A percentile compares a stretch with the other conserved stretches of the same genome.
Conservation (phyloP, 2,329 filamentous ascomycete genomes). For the Ilyonectria robusta region DNA sequence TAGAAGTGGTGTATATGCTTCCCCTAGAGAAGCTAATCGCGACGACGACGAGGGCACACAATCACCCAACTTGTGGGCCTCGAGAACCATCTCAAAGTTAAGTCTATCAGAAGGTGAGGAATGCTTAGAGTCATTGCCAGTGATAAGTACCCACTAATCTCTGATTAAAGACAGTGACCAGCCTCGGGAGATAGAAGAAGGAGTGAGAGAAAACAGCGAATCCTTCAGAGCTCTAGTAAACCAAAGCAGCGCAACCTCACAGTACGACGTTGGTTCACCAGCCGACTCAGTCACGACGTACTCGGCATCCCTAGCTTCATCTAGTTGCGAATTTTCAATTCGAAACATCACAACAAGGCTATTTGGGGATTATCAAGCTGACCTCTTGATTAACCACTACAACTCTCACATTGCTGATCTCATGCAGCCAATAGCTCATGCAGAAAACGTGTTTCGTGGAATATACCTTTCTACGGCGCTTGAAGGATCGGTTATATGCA, state of each 20-base stretch:
- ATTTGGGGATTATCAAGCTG: slow-evolving; percentile 15
- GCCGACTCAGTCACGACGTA: background rate
- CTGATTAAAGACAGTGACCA: background rate
- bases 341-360: slow-evolving; percentile 5
- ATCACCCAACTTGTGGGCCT: background rate
- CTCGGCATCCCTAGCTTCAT: background rate
- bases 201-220: background rate
- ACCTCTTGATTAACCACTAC: slow-evolving; percentile 31
- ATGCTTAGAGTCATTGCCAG: background rate
- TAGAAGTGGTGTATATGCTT: background rate
- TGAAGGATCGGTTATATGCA: slow-evolving; percentile 9
- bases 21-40: background rate
- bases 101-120: background rate
- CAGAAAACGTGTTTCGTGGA: slow-evolving; percentile 28
- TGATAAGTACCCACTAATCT: background rate
- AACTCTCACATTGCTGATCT: slow-evolving; percentile 30
- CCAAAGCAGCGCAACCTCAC: background rate
- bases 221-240: background rate
- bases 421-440: slow-evolving; percentile 29
- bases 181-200: background rate
- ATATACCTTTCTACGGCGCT: slow-evolving; percentile 30
- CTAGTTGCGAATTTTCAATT: background rate
- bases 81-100: background rate
- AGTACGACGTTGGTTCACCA: background rate
- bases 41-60: background rate